Evolutionary conservation across 2,329 filamentous ascomycete species (phyloP).

Genomic region (Niveomyces coronatus): DNA sequence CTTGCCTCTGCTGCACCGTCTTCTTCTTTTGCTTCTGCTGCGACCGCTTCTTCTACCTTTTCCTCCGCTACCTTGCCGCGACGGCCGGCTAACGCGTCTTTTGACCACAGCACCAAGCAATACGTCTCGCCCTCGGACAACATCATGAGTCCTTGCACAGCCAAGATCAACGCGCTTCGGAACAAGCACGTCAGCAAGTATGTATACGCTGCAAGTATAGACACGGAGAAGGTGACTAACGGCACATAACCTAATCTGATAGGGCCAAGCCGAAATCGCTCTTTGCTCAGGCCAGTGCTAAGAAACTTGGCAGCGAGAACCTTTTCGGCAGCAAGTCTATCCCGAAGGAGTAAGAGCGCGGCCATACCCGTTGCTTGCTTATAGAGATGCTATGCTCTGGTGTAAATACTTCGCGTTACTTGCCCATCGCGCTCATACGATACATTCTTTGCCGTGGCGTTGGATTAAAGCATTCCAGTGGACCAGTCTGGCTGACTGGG

Average conservation of each 20-base stretch:
- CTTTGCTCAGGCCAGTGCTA: conserved; percentile 54
- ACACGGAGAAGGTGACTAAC: no score
- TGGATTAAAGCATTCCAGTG: no score
- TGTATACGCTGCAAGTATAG: no score
- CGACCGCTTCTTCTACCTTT: conserved; percentile 5
- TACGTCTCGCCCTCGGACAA: conserved; percentile 81
- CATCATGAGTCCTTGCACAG: conserved; percentile 78
- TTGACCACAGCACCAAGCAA: conserved; percentile 29
- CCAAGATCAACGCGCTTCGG: conserved; percentile 72
- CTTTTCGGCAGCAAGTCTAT: conserved; percentile 28
- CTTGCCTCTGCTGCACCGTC: neutral
- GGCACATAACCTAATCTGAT: no score
- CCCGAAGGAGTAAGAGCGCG: conserved; percentile 19
- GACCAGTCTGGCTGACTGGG: no score
- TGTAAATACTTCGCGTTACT: no score
- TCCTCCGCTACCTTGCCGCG: conserved; percentile 7
- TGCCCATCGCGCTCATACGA: no score
- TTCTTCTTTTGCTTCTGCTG: conserved; percentile 3
- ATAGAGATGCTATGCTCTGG: no score
- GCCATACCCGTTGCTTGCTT: no score
- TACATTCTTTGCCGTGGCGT: no score
- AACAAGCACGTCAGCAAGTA: conserved; percentile 74
- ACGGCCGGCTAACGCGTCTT: conserved; percentile 9
- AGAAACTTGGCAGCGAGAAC: conserved; percentile 45
- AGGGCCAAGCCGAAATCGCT: conserved; percentile 59